Percentiles rank a stretch among this genome's conserved stretches.
These are phyloP conservation scores for Babesia caballi DNA, from an alignment of 169 alveolate species.

Conservation along the genomic window DNA sequence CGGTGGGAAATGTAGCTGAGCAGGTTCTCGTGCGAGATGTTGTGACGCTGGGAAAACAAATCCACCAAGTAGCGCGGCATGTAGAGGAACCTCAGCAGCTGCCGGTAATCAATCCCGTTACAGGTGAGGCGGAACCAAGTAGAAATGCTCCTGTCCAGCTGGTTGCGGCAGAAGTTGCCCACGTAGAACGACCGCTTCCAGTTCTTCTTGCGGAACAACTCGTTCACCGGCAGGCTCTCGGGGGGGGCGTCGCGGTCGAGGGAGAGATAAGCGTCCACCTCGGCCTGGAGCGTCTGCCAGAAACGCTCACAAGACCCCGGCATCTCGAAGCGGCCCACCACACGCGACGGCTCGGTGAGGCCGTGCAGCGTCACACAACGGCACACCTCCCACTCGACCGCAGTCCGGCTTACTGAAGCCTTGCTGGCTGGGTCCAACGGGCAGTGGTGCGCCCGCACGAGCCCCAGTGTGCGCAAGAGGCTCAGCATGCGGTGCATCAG, in stretches of 20 bases:
- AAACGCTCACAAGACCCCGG: neutral
- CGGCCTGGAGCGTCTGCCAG: slow-evolving; percentile 38
- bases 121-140: slow-evolving; percentile 29
- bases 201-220: slow-evolving; percentile 36
- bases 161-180: neutral
- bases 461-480: slow-evolving; percentile 9
- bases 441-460: neutral
- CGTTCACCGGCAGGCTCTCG: slow-evolving; percentile 13
- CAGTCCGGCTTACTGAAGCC: neutral
- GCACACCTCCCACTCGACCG: slow-evolving; percentile 35
- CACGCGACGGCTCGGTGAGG: neutral
- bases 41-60: neutral
- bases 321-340: slow-evolving; percentile 25
- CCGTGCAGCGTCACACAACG: slow-evolving; percentile 10
- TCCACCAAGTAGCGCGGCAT: slow-evolving; percentile 30
- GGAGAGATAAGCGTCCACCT: slow-evolving; percentile 24
- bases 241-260: slow-evolving; percentile 4
- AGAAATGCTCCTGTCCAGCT: slow-evolving; percentile 21
- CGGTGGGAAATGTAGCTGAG: slow-evolving; percentile 3
- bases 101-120: slow-evolving; percentile 22
- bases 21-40: slow-evolving; percentile 21
- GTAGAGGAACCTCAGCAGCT: slow-evolving; percentile 9
- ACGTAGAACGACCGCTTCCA: slow-evolving; percentile 37
- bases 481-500: slow-evolving; percentile 16
- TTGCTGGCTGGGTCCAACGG: neutral